Evolutionary conservation across 1,284 basidiomycete species (phyloP).

Genomic region (Flammula alnicola): DNA sequence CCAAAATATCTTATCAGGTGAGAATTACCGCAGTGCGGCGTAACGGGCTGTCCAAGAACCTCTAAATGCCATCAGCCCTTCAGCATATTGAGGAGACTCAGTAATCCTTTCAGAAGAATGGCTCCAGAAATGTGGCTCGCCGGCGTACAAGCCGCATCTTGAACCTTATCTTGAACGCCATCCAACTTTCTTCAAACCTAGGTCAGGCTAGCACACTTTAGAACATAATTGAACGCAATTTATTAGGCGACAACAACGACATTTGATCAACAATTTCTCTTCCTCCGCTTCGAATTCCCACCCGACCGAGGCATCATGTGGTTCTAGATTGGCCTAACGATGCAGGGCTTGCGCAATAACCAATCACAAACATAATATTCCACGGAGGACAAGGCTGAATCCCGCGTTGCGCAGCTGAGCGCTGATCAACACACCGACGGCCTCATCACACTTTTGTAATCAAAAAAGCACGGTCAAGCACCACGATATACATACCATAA

Average conservation of each 20-base stretch:
- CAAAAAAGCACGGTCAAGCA: too few species aligned
- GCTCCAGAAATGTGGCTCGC: too few species aligned
- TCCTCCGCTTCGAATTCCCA: conserved; percentile 22
- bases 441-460: too few species aligned
- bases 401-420: conserved; percentile 9
- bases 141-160: conserved; percentile 20
- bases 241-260: conserved; percentile 15
- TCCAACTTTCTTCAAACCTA: conserved; percentile 35
- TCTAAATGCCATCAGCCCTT: too few species aligned
- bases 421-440: too few species aligned
- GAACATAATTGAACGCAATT: conserved; percentile 27
- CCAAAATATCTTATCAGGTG: too few species aligned
- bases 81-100: too few species aligned
- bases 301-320: conserved; percentile 18
- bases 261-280: conserved; percentile 21
- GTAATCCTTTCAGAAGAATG: too few species aligned
- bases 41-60: too few species aligned
- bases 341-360: neutral
- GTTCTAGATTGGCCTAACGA: conserved; percentile 5
- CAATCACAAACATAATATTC: neutral
- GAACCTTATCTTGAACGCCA: conserved; percentile 38
- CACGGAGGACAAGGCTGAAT: conserved; percentile 1
- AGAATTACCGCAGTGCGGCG: too few species aligned
- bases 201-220: conserved; percentile 13
- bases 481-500: too few species aligned